phyloP scores from a whole-genome alignment of 2,329 filamentous ascomycete genomes.

The Fusarium verticillioides region DNA sequence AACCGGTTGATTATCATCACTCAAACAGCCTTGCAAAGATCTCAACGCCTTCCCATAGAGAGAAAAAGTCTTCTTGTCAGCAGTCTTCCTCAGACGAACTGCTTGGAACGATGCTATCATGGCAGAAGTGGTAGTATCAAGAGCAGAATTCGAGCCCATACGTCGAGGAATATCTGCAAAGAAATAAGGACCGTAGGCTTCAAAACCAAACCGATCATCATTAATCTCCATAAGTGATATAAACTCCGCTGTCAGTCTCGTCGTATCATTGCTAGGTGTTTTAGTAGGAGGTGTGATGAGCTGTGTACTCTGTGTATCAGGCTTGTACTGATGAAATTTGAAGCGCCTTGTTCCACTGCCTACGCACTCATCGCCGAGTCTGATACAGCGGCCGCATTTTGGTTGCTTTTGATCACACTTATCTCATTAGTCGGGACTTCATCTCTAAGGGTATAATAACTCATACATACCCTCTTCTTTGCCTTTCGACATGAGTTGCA shows the following conservation, averaged over 20 bases:
- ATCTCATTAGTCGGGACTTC: neutral
- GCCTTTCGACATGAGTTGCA: slow-evolving; percentile 17
- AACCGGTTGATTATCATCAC: neutral
- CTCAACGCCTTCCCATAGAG: slow-evolving; percentile 17
- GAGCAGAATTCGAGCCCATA: slow-evolving; percentile 1
- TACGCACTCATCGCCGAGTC: neutral
- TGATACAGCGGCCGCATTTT: slow-evolving; percentile 15
- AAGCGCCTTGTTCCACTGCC: slow-evolving; percentile 9
- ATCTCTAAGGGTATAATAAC: fast-evolving
- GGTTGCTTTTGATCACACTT: slow-evolving; percentile 25
- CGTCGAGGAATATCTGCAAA: slow-evolving; percentile 11
- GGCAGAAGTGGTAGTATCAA: slow-evolving; percentile 8
- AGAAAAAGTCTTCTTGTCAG: neutral
- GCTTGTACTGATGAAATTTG: slow-evolving; percentile 20
- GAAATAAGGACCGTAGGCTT: slow-evolving; percentile 3
- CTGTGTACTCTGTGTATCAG: neutral
- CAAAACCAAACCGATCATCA: slow-evolving; percentile 15
- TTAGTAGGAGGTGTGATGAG: neutral
- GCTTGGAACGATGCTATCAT: slow-evolving; percentile 12
- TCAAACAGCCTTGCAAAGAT: slow-evolving; percentile 1
- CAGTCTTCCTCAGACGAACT: neutral
- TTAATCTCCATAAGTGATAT: slow-evolving; percentile 13
- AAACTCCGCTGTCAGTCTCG: neutral
- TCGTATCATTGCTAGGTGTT: neutral
- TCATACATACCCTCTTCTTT: slow-evolving; percentile 13